Conservation (phyloP, 2,329 filamentous ascomycete genomes). For the Tolypocladium guangdongense region DNA sequence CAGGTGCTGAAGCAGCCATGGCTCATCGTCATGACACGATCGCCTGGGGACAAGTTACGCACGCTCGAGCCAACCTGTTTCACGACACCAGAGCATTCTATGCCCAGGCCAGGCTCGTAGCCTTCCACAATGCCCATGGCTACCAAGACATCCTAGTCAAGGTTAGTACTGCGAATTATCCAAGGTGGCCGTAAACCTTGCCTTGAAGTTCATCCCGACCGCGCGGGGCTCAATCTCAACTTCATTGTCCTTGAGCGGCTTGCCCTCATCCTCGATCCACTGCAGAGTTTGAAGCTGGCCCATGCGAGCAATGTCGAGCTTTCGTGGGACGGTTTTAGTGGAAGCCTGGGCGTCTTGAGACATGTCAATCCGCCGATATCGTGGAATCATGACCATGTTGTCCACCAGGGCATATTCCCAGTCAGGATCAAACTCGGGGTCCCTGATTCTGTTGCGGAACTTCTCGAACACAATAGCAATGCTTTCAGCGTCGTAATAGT, state of each 20-base stretch:
- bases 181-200: not conserved
- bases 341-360: not conserved
- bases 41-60: conserved; percentile 15
- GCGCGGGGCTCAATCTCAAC: conserved; percentile 1
- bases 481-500: not conserved
- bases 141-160: conserved; percentile 6
- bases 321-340: not conserved
- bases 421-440: conserved; percentile 1
- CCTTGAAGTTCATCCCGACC: not conserved
- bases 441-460: not conserved
- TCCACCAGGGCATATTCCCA: not conserved
- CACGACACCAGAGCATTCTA: conserved; percentile 18
- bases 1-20: conserved; percentile 13
- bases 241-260: not conserved
- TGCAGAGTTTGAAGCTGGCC: not conserved
- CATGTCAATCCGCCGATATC: not conserved
- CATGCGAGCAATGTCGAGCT: not conserved
- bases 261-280: not conserved
- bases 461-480: not conserved
- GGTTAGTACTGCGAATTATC: not conserved
- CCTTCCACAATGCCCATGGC: conserved; percentile 1
- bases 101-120: conserved; percentile 9
- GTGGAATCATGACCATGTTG: not conserved
- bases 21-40: conserved; percentile 19
- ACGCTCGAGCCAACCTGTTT: conserved; percentile 6